Evolutionary conservation across 371 early-diverging fungal genomes (phyloP).

Genomic region (Funneliformis caledonium): DNA sequence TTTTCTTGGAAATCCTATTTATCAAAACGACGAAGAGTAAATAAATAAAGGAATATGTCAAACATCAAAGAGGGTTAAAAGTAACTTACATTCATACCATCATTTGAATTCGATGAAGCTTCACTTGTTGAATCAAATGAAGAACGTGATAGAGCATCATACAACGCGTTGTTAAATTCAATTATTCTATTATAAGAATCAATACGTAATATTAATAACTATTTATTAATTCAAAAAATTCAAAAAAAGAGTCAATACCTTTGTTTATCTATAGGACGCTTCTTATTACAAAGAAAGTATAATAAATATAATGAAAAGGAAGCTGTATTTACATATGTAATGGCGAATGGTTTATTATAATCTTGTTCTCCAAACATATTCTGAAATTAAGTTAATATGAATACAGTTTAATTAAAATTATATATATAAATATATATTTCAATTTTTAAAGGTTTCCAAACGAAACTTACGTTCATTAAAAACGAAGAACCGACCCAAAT

Average conservation of each 20-base stretch:
- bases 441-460: background rate
- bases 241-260: background rate
- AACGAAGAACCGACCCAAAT: slow-evolving; percentile 88
- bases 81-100: slow-evolving; percentile 13
- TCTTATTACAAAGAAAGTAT: slow-evolving; percentile 44
- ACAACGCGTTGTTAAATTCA: slow-evolving; percentile 28
- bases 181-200: background rate
- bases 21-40: background rate
- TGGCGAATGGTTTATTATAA: slow-evolving; percentile 77
- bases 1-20: background rate
- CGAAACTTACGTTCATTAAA: slow-evolving; percentile 67
- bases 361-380: slow-evolving; percentile 28
- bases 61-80: background rate
- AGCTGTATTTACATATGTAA: slow-evolving; percentile 81
- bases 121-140: slow-evolving; percentile 16
- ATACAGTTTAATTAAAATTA: background rate
- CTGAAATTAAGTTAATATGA: slow-evolving; percentile 21
- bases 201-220: background rate
- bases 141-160: slow-evolving; percentile 11
- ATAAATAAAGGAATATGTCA: background rate
- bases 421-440: background rate
- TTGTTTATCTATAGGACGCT: slow-evolving; percentile 32
- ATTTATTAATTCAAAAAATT: background rate
- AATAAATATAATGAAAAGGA: slow-evolving; percentile 79
- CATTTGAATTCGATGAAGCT: background rate